Evolutionary conservation across 176 grass and related monocot species (phyloP), one percentile per base, ranked within the genome.

Genomic region (Pontederia crassipes): DNA sequence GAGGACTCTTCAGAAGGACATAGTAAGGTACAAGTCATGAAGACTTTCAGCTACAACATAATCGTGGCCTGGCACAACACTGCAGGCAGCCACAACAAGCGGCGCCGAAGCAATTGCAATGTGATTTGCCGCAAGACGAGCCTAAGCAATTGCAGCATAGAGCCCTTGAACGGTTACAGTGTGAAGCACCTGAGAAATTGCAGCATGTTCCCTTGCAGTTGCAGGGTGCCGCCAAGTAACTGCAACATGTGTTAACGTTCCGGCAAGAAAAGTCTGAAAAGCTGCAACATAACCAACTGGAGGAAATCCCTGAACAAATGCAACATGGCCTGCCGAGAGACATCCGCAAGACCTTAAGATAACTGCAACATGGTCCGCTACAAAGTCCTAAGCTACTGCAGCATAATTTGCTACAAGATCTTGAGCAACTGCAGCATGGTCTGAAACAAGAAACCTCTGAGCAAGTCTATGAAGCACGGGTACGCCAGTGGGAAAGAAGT

Each of bases 21-120:
- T 67, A 45, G 46, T 82, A 74, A 27, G 67, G 60, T 27, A 58
- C 70, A 24, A 61, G 78, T 65, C 78, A 73, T 18, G 60, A 62
- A 18, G 28, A 32, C 60, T 10, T 15, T 13, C 28, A 46, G 40
- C 40, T 13, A 16, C 60, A 46, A 27, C 60, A 47, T 15, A 40
- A 46, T 45, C 60, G 46, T 46, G 40, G 17, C n/a, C 9, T 46
- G 64, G 75, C 80, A n/a, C 60, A 62, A 10, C 35, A 62, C 17
- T 29, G 8, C 13, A 13, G n/a, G 62, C 16, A 64, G 61, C 16
- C 45, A 7, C 45, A 20, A 46, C 45, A 64, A 2, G 61, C 46
- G 8, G 8, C 10, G 24, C 13, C 49, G 45, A 26, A 11, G 46
- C 61, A 64, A 26, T 64, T 40, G 17, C 45, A 64, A 24, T 26